A percentile compares a stretch with the other conserved stretches of the same genome.
Conservation (phyloP, 108 stramenopile species). For the Cyclotella cryptica region DNA sequence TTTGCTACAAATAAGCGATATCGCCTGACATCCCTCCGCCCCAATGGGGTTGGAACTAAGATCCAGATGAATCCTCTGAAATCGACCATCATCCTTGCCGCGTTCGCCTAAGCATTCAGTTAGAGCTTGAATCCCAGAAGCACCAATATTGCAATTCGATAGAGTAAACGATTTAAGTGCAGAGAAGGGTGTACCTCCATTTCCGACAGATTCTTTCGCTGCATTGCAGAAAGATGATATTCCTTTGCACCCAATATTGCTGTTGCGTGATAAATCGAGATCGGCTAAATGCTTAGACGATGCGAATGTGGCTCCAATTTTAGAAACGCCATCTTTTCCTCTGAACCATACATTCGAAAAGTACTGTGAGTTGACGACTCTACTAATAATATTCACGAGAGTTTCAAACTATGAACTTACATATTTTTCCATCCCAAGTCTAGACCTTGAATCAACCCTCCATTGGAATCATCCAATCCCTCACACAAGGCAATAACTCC, state of each 20-base stretch:
- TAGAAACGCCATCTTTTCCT: conserved; percentile 31
- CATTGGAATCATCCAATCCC: conserved; percentile 38
- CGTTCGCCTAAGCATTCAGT: conserved; percentile 9
- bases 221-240: conserved; percentile 30
- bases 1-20: conserved; percentile 20
- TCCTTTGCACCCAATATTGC: conserved; percentile 45
- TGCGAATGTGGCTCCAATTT: conserved; percentile 52
- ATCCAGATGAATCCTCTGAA: conserved; percentile 21
- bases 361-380: background rate
- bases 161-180: conserved; percentile 54
- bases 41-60: conserved; percentile 42
- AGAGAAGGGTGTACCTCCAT: conserved; percentile 16
- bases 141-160: conserved; percentile 60
- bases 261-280: conserved; percentile 62
- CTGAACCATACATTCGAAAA: background rate
- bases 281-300: conserved; percentile 21
- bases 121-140: conserved; percentile 24
- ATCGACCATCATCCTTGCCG: conserved; percentile 11
- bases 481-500: conserved; percentile 69
- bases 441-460: conserved; percentile 46
- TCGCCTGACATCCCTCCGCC: conserved; percentile 31
- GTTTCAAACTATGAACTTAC: conserved; percentile 26
- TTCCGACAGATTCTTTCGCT: conserved; percentile 17
- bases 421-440: conserved; percentile 76
- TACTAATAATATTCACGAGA: background rate